These are phyloP conservation scores for Yamadazyma siamensis DNA, from an alignment of 1,139 yeast genomes.

Conservation along the genomic window DNA sequence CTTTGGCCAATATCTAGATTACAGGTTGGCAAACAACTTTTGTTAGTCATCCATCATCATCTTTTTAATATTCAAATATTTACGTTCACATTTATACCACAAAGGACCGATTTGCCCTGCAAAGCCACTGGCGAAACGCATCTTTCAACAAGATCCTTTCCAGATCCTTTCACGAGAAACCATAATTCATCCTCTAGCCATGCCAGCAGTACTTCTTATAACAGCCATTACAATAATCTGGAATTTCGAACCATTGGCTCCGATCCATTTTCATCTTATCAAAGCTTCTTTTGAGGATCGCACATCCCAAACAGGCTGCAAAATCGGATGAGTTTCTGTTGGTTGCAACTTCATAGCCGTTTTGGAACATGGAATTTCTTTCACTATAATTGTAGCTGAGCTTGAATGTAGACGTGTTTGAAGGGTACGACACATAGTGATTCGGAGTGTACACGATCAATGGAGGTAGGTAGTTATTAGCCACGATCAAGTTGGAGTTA, in stretches of 20 bases:
- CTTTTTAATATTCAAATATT: too few species aligned
- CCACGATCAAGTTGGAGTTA: not conserved
- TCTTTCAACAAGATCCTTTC: too few species aligned
- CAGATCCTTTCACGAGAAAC: too few species aligned
- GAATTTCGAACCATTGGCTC: conserved; percentile 8
- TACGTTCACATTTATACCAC: too few species aligned
- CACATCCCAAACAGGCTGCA: conserved; percentile 56
- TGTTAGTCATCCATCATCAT: too few species aligned
- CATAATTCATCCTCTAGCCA: too few species aligned
- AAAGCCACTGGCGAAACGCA: too few species aligned
- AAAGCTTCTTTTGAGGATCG: conserved; percentile 52
- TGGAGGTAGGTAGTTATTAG: conserved; percentile 41
- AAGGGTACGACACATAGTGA: conserved; percentile 30
- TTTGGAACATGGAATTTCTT: conserved; percentile 41
- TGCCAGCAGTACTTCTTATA: conserved; percentile 20
- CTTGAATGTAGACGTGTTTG: conserved; percentile 63
- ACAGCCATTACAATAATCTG: conserved; percentile 19
- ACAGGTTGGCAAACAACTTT: too few species aligned
- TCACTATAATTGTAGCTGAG: conserved; percentile 45
- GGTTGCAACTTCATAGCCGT: conserved; percentile 54
- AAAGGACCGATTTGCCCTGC: too few species aligned
- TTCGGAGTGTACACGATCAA: conserved; percentile 54
- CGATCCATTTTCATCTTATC: conserved; percentile 32
- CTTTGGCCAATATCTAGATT: too few species aligned
- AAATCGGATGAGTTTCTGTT: conserved; percentile 40